These are phyloP conservation scores for Limnomonas spitsbergensis DNA, from an alignment of 139 green algal genomes.

Conservation along the genomic window DNA sequence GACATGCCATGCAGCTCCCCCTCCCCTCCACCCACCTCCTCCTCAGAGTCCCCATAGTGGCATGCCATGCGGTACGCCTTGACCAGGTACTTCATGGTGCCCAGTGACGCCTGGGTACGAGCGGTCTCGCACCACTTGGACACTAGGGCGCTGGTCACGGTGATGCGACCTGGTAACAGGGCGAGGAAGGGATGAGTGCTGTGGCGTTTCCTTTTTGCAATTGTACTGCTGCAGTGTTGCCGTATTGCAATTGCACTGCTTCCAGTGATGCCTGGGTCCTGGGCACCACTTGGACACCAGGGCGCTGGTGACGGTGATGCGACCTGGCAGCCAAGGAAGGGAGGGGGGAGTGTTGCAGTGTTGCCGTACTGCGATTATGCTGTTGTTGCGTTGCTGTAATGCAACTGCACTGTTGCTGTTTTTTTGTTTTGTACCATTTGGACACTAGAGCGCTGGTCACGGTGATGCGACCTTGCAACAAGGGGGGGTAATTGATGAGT, in stretches of 20 bases:
- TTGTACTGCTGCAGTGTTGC: too few relatives aligned
- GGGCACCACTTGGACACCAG: conserved; percentile 72
- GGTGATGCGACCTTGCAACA: conserved; percentile 26
- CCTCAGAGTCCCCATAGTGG: conserved; percentile 83
- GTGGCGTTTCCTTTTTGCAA: too few relatives aligned
- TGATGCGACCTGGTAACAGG: conserved; percentile 27
- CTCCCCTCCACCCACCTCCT: conserved; percentile 44
- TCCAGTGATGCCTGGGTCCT: background rate
- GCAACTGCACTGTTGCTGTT: too few relatives aligned
- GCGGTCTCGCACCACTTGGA: conserved; percentile 62
- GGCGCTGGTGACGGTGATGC: conserved; percentile 54
- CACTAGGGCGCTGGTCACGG: conserved; percentile 71
- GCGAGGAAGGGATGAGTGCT: too few relatives aligned
- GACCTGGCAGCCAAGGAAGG: conserved; percentile 20
- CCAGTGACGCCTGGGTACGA: conserved; percentile 37
- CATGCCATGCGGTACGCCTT: conserved; percentile 79
- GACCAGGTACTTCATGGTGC: conserved; percentile 59
- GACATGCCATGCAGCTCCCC: conserved; percentile 42
- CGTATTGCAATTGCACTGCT: background rate
- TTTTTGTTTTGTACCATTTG: conserved; percentile 61
- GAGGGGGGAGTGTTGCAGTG: too few relatives aligned
- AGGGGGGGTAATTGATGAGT: too few relatives aligned
- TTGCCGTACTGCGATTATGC: too few relatives aligned
- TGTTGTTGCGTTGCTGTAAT: too few relatives aligned
- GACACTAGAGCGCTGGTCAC: conserved; percentile 73